Evolutionary conservation across 257 asterid species (phyloP).

Genomic region (Apocynum venetum): DNA sequence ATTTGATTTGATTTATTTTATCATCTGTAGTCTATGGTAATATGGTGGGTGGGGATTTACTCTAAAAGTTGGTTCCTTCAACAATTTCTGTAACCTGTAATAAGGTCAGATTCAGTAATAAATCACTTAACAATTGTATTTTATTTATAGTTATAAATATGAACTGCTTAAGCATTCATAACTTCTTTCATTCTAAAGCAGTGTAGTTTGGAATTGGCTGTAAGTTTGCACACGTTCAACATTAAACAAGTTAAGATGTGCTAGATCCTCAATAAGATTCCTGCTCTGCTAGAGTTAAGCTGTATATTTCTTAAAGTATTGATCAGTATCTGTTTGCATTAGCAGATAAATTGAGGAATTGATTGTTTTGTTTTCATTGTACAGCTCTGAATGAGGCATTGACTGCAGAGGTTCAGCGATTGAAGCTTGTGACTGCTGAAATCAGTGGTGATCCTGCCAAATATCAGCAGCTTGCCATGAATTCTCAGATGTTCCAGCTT

Average conservation of each 20-base stretch:
- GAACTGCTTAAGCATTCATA: neutral
- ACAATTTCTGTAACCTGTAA: neutral
- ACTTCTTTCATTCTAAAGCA: neutral
- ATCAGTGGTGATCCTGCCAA: slow-evolving; percentile 38
- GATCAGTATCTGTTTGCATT: neutral
- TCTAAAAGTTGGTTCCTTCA: neutral
- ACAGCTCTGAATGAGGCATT: slow-evolving; percentile 62
- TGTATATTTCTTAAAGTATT: neutral
- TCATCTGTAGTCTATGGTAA: slow-evolving; percentile 1
- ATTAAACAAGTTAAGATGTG: neutral
- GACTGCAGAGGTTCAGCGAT: slow-evolving; percentile 56
- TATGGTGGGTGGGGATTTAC: slow-evolving; percentile 7
- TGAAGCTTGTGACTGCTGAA: slow-evolving; percentile 50
- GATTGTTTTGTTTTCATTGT: neutral
- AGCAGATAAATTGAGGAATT: neutral
- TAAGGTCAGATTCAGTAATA: neutral
- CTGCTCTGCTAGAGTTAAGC: neutral
- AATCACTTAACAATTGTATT: neutral
- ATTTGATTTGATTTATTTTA: neutral
- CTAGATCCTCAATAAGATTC: neutral
- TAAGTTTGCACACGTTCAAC: neutral
- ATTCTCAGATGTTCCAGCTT: slow-evolving; percentile 41
- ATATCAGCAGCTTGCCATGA: slow-evolving; percentile 49
- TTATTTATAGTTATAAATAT: neutral
- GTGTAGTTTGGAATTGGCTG: neutral